Percentiles rank a stretch among this genome's conserved stretches.
Evolutionary conservation across 2,329 filamentous ascomycete species (phyloP).

Genomic region (Penicillium hordei): DNA sequence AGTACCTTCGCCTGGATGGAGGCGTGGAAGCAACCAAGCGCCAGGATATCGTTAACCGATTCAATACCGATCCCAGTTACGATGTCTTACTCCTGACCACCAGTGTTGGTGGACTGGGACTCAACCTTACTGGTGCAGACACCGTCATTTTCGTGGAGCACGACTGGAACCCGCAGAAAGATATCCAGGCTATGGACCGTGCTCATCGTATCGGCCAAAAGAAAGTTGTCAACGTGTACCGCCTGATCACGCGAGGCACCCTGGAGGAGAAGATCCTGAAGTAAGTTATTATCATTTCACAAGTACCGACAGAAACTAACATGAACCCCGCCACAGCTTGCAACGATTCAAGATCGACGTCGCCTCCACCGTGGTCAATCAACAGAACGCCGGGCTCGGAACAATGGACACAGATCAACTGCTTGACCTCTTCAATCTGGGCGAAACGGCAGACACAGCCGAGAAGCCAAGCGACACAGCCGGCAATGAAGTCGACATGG

Average conservation of each 20-base stretch:
- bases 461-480: conserved; percentile 62
- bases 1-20: conserved; percentile 91
- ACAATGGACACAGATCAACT: conserved; percentile 99
- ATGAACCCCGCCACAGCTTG: conserved; percentile 56
- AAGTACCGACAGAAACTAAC: conserved; percentile 18
- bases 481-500: conserved; percentile 67
- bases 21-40: conserved; percentile 88
- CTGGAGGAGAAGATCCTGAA: conserved; percentile 96
- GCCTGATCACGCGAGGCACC: conserved; percentile 90
- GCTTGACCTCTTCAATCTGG: conserved; percentile 90
- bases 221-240: conserved; percentile 99
- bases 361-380: conserved; percentile 95
- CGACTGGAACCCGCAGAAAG: conserved; percentile 99
- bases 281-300: conserved; percentile 47
- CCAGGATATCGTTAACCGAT: conserved; percentile 97
- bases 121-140: conserved; percentile 95
- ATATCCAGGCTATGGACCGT: conserved; percentile 98
- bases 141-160: conserved; percentile 99
- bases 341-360: conserved; percentile 99
- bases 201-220: conserved; percentile 98
- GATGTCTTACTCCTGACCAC: conserved; percentile 93
- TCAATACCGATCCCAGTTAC: conserved; percentile 96
- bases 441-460: conserved; percentile 61
- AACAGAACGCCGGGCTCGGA: conserved; percentile 90
- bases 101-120: conserved; percentile 86